phyloP scores from a whole-genome alignment of 768 basidiomycete genomes.

The Mycena maculata region DNA sequence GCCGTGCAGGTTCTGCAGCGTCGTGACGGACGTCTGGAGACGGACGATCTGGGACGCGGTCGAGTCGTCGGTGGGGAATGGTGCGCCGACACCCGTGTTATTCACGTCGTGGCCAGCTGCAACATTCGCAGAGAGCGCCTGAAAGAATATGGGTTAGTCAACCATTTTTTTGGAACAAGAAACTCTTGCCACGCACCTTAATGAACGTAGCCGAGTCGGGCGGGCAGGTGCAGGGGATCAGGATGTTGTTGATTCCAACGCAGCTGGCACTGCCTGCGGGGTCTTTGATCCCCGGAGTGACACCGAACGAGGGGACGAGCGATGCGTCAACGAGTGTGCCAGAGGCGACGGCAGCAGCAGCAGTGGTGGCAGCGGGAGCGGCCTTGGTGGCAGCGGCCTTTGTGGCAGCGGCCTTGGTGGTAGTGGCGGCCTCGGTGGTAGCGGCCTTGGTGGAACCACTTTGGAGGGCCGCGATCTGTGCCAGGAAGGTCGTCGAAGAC shows the following conservation, averaged over 20 bases:
- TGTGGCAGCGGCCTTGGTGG: background rate
- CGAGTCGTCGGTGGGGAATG: slow-evolving; percentile 72
- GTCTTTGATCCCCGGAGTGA: too few species aligned
- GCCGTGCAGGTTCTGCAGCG: slow-evolving; percentile 78
- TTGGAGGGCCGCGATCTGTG: background rate
- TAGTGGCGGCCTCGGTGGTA: background rate
- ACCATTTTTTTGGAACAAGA: slow-evolving; percentile 1
- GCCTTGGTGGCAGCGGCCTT: background rate
- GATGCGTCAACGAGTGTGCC: too few species aligned
- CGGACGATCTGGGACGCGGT: slow-evolving; percentile 64
- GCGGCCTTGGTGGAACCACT: background rate
- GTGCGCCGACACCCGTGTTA: slow-evolving; percentile 69
- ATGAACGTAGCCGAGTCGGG: slow-evolving; percentile 66
- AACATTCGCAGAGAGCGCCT: slow-evolving; percentile 65
- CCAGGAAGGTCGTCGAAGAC: slow-evolving; percentile 64
- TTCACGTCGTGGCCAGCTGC: slow-evolving; percentile 72
- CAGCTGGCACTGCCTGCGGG: too few species aligned
- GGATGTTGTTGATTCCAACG: slow-evolving; percentile 41
- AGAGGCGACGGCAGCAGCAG: too few species aligned
- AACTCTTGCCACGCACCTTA: slow-evolving; percentile 50
- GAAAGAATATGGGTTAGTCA: background rate
- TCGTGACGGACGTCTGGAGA: slow-evolving; percentile 68
- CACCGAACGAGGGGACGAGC: too few species aligned
- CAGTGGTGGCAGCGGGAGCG: too few species aligned
- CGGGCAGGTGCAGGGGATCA: slow-evolving; percentile 76